Evolutionary conservation across 2,329 filamentous ascomycete species (phyloP).

Genomic region (Xylariaceae sp.): DNA sequence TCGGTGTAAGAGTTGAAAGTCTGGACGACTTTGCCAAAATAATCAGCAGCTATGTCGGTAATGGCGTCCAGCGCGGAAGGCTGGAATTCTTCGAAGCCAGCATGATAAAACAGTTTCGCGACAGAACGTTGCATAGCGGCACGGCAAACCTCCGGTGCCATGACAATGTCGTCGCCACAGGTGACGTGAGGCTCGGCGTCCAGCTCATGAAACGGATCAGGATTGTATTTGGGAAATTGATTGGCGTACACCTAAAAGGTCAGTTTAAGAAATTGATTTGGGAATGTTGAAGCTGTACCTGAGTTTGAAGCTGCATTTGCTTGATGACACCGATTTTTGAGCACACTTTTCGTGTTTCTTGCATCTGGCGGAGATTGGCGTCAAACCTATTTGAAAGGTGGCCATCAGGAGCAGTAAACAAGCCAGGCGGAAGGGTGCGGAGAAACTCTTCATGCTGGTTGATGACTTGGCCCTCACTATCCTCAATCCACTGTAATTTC

Average conservation of each 20-base stretch:
- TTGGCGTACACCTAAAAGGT: slow-evolving; percentile 80
- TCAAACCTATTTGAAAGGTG: slow-evolving; percentile 76
- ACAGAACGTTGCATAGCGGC: slow-evolving; percentile 85
- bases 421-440: slow-evolving; percentile 67
- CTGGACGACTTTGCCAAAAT: slow-evolving; percentile 77
- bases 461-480: slow-evolving; percentile 82
- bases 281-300: slow-evolving; percentile 50
- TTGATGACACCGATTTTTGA: slow-evolving; percentile 97
- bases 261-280: slow-evolving; percentile 14
- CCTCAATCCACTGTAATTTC: slow-evolving; percentile 81
- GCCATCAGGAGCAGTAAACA: slow-evolving; percentile 72
- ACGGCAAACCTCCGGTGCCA: slow-evolving; percentile 77
- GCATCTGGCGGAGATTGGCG: slow-evolving; percentile 88
- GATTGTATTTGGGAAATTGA: slow-evolving; percentile 95
- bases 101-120: slow-evolving; percentile 91
- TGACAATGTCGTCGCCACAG: slow-evolving; percentile 81
- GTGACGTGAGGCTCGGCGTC: slow-evolving; percentile 88
- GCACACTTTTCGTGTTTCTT: slow-evolving; percentile 92
- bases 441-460: slow-evolving; percentile 85
- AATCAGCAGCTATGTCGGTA: slow-evolving; percentile 84
- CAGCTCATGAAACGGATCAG: slow-evolving; percentile 79
- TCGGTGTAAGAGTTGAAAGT: slow-evolving; percentile 82
- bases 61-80: slow-evolving; percentile 88
- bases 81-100: slow-evolving; percentile 95
- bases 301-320: slow-evolving; percentile 98